Base-by-base conservation (phyloP, 352 stramenopile genomes). In the Globisporangium carolinianum region DNA sequence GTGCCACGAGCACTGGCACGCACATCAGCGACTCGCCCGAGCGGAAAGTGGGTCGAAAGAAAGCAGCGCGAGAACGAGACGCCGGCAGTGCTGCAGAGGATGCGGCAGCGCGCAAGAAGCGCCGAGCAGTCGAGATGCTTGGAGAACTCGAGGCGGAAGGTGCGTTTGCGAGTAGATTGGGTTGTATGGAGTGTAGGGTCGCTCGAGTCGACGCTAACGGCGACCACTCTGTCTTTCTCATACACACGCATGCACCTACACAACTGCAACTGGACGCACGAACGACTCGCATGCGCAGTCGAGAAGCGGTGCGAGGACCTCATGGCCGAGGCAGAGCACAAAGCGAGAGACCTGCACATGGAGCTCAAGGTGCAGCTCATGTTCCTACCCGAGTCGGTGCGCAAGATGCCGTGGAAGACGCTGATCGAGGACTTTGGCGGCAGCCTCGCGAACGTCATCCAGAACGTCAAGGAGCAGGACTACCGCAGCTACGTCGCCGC, bases 361-460 rank as follows among this genome's bases (percentile, higher is more conserved):
- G 80, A 90, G 58, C 71, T 92, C 38, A 87, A 88, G 41, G 73
- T 92, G 64, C 78, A 92, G 69, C 69, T 92, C 66, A 72, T 91
- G 57, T 87, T 72, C 39, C 58, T 92, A 14, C 83, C 83, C 17
- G 73, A 88, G 53, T 70, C 77, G 5, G 80, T 92, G 62, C 80
- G 78, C 32, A 68, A 74, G 57, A 89, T 92, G 80, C 70, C 79
- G 12, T 90, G 80, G 80, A 86, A 84, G 62, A 89, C 74, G 45
- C 89, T 92, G 60, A 84, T 80, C 46, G 74, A 83, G n/a, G 78
- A 91, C 61, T 91, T 86, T 64, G 77, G 74, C 43, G 83, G 83
- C 46, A 79, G 80, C 57, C 66, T 92, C 35, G 68, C 83, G 54
- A 88, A 86, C 59, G 79, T 79, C 47, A 89, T 89, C 41, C 62